A percentile compares a stretch with the other conserved stretches of the same genome.
phyloP scores from a whole-genome alignment of 2,329 filamentous ascomycete genomes.

The Apiospora kogelbergensis region DNA sequence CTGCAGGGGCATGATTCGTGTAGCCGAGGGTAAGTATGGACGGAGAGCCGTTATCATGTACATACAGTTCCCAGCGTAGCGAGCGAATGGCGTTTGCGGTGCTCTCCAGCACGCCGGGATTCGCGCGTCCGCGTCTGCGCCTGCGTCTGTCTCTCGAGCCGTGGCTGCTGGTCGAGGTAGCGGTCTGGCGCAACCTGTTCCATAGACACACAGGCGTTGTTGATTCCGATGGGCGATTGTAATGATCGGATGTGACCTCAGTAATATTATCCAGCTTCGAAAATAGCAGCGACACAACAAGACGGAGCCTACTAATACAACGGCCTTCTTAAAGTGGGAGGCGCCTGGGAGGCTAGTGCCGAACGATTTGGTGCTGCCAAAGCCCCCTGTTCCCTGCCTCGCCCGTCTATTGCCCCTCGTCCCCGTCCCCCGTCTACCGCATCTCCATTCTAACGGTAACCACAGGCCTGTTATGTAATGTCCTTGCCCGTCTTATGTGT shows the following conservation, averaged over 20 bases:
- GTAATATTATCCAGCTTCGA: neutral
- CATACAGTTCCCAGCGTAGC: neutral
- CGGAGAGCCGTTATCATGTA: neutral
- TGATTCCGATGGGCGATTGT: no score
- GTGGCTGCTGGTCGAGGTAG: no score
- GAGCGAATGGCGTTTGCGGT: neutral
- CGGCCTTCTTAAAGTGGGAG: slow-evolving; percentile 4
- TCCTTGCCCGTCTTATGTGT: neutral
- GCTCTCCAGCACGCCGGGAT: no score
- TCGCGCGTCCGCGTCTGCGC: no score
- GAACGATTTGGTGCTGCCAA: neutral
- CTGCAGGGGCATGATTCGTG: slow-evolving; percentile 1
- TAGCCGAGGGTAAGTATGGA: neutral
- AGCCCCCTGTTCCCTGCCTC: neutral
- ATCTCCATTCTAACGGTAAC: slow-evolving; percentile 5
- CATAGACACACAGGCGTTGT: no score
- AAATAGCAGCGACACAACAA: neutral
- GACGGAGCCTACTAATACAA: neutral
- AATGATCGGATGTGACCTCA: no score
- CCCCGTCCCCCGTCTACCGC: neutral
- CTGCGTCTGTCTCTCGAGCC: no score
- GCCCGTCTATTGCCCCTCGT: neutral
- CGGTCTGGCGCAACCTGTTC: no score
- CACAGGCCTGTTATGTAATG: slow-evolving; percentile 2
- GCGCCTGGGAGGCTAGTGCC: no score